Base-by-base conservation (phyloP, 257 asterid species). In the Jacaranda mimosifolia region DNA sequence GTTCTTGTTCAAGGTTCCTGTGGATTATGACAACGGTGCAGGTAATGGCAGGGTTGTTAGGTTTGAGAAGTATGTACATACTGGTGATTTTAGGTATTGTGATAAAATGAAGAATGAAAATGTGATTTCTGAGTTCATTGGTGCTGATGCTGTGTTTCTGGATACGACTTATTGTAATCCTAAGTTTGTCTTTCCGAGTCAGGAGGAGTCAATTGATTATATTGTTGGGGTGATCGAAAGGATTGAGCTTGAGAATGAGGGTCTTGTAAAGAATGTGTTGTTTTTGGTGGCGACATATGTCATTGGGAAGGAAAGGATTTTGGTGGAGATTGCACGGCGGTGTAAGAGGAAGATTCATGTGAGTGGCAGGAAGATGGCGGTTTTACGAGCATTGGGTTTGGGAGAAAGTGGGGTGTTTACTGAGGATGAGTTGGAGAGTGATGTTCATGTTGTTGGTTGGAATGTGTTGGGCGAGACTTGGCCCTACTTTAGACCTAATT, bases 381-480 rank as follows among this genome's bases (percentile, higher is more conserved):
- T 89, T 78, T 80, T 94, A 80, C 26, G 86, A 36, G 91, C 89
- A 38, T 75, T 91, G 82, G 96, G 91, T 55, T 82, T 86, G 79
- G 96, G 85, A 74, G 97, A 85, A 46, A 78, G 73, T 75, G 95
- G 88, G 67, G 86, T 91, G 77, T 92, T 94, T 80, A 92, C 97
- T 1, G 89, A 80, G 87, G 86, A 85, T 79, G 91, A 85, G 71
- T 69, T 70, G 19, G 91, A 87, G 84, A 92, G 89, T 51, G 95
- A 92, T 83, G 91, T 94, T 84, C 97, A 92, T 83, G 96, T 94
- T 51, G 96, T 94, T 82, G 91, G 98, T 66, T 94, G 98, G 97
- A 91, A 89, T 83, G 91, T 89, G 51, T 85, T 94, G 90, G 98
- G 98, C 5, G 98, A 94, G 91, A 91, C 97, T 14, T 94, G 99